A percentile compares a stretch with the other conserved stretches of the same genome.
Evolutionary conservation across 1,139 yeast species (phyloP).

Genomic region (Suhomyces panamericanus): DNA sequence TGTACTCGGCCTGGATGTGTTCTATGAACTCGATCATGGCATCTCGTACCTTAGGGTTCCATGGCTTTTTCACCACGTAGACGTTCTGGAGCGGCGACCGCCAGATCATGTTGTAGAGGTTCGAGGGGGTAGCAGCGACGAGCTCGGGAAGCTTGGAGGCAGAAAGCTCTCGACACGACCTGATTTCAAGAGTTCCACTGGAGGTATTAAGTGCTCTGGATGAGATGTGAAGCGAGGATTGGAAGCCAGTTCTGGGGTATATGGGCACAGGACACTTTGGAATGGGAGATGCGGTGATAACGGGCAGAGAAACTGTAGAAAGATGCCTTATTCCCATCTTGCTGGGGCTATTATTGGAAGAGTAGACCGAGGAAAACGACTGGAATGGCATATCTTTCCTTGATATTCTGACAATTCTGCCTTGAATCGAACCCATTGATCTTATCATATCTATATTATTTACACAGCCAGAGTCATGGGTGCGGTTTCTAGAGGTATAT

Average conservation of each 20-base stretch:
- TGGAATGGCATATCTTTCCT: too few relatives aligned
- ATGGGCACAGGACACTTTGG: too few relatives aligned
- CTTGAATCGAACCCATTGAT: too few relatives aligned
- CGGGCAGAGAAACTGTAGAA: neutral
- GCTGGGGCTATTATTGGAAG: too few relatives aligned
- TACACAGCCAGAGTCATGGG: too few relatives aligned
- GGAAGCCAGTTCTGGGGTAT: neutral
- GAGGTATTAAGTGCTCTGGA: neutral
- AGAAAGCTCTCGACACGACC: slow-evolving; percentile 8
- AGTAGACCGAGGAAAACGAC: too few relatives aligned
- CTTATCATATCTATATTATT: too few relatives aligned
- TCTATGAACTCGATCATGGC: slow-evolving; percentile 68
- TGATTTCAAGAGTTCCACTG: slow-evolving; percentile 7
- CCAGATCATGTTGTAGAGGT: slow-evolving; percentile 51
- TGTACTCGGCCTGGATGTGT: slow-evolving; percentile 56
- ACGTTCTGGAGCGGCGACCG: slow-evolving; percentile 61
- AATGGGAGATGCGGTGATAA: neutral
- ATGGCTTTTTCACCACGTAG: slow-evolving; percentile 80
- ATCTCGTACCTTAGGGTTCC: slow-evolving; percentile 62
- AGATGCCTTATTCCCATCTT: too few relatives aligned
- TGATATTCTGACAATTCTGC: too few relatives aligned
- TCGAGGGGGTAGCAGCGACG: slow-evolving; percentile 45
- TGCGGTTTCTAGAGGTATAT: too few relatives aligned
- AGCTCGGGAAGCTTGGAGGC: slow-evolving; percentile 36
- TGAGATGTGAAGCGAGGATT: neutral